Conservation (phyloP, 257 asterid genomes). For the Voacanga thouarsii region DNA sequence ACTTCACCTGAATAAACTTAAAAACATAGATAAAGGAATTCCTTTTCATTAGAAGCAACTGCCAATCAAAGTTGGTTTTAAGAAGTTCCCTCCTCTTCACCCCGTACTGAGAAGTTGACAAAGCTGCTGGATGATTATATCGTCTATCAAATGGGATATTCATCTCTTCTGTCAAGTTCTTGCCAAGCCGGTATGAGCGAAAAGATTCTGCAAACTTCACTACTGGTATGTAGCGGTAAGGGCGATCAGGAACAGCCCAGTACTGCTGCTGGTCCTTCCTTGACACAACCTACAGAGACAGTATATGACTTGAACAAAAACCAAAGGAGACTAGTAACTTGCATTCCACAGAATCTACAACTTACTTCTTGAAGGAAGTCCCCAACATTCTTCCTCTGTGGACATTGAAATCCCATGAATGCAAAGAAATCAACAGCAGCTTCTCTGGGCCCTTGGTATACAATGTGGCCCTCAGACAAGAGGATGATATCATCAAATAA, state of each 20-base stretch:
- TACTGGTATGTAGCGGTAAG: constrained; percentile 63
- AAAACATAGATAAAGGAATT: constrained; percentile 79
- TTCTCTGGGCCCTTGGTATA: constrained; percentile 87
- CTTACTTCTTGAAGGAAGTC: constrained; percentile 97
- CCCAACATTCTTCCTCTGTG: constrained; percentile 85
- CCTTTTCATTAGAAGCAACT: constrained; percentile 84
- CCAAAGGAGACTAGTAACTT: constrained; percentile 2
- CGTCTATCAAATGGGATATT: constrained; percentile 72
- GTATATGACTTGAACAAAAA: constrained; percentile 10
- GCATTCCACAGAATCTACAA: constrained; percentile 18
- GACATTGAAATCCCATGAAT: constrained; percentile 78
- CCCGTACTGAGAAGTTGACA: constrained; percentile 73
- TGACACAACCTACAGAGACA: constrained; percentile 62
- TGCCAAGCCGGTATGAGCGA: constrained; percentile 56
- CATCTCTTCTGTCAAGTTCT: constrained; percentile 57
- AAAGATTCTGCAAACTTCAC: constrained; percentile 75
- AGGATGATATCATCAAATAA: constrained; percentile 84
- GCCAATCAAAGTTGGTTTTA: constrained; percentile 75
- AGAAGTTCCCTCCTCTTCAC: constrained; percentile 70
- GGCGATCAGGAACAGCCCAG: constrained; percentile 68
- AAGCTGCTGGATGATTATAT: constrained; percentile 87
- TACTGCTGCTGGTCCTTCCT: constrained; percentile 92
- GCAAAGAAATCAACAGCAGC: constrained; percentile 67
- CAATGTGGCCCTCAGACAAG: constrained; percentile 84
- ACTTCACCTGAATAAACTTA: constrained; percentile 79